Evolutionary conservation across 1,284 basidiomycete genomes (phyloP).

Genomic region (Malassezia caprae): DNA sequence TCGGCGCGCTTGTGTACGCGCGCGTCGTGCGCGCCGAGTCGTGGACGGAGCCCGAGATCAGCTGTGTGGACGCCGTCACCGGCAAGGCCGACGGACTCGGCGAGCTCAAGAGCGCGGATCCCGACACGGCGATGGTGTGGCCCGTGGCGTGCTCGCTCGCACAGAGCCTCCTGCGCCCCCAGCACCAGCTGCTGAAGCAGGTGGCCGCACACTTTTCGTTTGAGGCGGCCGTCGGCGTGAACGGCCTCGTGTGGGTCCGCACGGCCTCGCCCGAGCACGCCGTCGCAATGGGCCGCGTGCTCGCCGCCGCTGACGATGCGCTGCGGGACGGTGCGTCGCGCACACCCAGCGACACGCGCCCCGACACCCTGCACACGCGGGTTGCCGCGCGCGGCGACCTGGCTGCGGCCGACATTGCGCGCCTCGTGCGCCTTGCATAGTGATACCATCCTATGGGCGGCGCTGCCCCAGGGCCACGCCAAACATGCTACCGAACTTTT

Average conservation of each 20-base stretch:
- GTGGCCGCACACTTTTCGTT: constrained; percentile 38
- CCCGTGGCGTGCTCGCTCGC: constrained; percentile 20
- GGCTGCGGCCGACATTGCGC: not conserved
- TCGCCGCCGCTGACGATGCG: constrained; percentile 23
- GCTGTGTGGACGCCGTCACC: constrained; percentile 36
- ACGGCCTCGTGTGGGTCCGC: constrained; percentile 38
- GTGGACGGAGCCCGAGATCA: constrained; percentile 41
- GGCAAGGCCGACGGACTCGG: constrained; percentile 41
- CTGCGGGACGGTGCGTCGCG: not conserved
- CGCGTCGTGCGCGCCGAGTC: constrained; percentile 26
- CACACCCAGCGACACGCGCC: not conserved
- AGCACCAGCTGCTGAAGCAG: constrained; percentile 24
- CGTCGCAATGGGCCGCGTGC: constrained; percentile 29
- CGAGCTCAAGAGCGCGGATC: constrained; percentile 30
- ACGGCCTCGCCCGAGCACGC: constrained; percentile 25
- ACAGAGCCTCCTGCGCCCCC: constrained; percentile 21
- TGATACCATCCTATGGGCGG: constrained; percentile 1
- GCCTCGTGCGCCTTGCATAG: not conserved
- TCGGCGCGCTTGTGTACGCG: constrained; percentile 41
- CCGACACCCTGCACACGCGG: constrained; percentile 1
- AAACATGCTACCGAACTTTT: constrained; percentile 38
- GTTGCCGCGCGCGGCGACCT: constrained; percentile 4
- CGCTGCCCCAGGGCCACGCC: constrained; percentile 31
- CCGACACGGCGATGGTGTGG: constrained; percentile 26
- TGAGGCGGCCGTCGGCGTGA: constrained; percentile 40